phyloP scores from a whole-genome alignment of 1,284 basidiomycete species.

The Rugosomyces carneus region DNA sequence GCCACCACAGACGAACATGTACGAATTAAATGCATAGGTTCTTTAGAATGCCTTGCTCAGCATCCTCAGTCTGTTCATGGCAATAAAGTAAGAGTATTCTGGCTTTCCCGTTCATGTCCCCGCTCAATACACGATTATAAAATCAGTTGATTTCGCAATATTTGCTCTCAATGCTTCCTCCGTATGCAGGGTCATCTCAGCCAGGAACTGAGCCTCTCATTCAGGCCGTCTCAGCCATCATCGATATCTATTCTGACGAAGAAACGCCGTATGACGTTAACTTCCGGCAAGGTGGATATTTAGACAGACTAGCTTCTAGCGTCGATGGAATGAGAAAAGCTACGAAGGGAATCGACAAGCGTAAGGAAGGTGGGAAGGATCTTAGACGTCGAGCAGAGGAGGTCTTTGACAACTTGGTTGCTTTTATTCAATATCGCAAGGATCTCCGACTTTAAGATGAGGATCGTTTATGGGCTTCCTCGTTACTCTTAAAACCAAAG shows the following conservation, averaged over 20 bases:
- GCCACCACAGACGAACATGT: conserved; percentile 47
- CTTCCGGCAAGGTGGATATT: conserved; percentile 61
- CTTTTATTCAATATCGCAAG: conserved; percentile 84
- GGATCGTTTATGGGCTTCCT: too few species aligned
- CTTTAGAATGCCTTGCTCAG: conserved; percentile 77
- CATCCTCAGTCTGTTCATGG: conserved; percentile 56
- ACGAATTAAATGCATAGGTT: conserved; percentile 75
- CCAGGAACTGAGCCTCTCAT: conserved; percentile 68
- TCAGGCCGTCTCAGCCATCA: conserved; percentile 80
- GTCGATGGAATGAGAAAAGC: conserved; percentile 55
- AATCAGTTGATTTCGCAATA: conserved; percentile 64
- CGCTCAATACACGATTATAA: conserved; percentile 4
- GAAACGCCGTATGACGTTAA: conserved; percentile 73
- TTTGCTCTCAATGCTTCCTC: conserved; percentile 53
- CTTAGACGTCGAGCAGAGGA: conserved; percentile 64
- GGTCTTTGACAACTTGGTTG: conserved; percentile 76
- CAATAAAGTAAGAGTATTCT: conserved; percentile 52
- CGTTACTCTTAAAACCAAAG: too few species aligned
- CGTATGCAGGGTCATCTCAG: conserved; percentile 30
- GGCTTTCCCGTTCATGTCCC: neutral
- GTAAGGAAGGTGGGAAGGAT: conserved; percentile 49
- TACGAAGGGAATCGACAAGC: conserved; percentile 53
- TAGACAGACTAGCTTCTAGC: conserved; percentile 44
- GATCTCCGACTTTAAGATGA: conserved; percentile 39
- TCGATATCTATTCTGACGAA: conserved; percentile 96